Evolutionary conservation across 2,329 filamentous ascomycete species (phyloP).

Genomic region (Alternaria panax): DNA sequence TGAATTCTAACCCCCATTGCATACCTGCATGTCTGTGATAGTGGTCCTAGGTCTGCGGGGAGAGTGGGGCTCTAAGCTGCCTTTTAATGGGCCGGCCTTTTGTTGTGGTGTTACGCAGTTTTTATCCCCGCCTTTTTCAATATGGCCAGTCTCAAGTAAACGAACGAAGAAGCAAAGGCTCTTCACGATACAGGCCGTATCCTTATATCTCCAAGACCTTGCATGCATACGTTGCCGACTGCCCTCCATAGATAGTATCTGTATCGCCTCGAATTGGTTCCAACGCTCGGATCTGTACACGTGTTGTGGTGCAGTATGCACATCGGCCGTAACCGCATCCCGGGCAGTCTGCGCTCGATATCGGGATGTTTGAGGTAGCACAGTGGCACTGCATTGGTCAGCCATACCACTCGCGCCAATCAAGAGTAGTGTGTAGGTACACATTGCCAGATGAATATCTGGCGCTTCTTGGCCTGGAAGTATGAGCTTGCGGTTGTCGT

Average conservation of each 20-base stretch:
- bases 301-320: conserved; percentile 4
- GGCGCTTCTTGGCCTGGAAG: conserved; percentile 5
- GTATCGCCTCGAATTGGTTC: background rate
- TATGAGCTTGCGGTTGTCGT: background rate
- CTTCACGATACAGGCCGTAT: background rate
- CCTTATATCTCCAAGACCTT: background rate
- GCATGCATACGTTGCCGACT: background rate
- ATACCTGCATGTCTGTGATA: background rate
- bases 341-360: conserved; percentile 2
- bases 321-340: conserved; percentile 4
- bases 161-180: background rate
- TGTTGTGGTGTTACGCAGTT: background rate
- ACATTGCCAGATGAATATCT: conserved; percentile 6
- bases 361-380: background rate
- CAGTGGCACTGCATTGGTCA: conserved; percentile 3
- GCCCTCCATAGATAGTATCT: background rate
- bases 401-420: background rate
- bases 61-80: background rate
- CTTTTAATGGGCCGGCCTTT: background rate
- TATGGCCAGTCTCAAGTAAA: too few relatives aligned
- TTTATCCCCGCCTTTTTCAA: too few relatives aligned
- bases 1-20: background rate
- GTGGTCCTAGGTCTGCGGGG: background rate
- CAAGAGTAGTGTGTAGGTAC: background rate
- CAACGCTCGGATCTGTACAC: background rate